Base-by-base conservation (phyloP, 2,329 filamentous ascomycete species). In the Dothistroma septosporum region DNA sequence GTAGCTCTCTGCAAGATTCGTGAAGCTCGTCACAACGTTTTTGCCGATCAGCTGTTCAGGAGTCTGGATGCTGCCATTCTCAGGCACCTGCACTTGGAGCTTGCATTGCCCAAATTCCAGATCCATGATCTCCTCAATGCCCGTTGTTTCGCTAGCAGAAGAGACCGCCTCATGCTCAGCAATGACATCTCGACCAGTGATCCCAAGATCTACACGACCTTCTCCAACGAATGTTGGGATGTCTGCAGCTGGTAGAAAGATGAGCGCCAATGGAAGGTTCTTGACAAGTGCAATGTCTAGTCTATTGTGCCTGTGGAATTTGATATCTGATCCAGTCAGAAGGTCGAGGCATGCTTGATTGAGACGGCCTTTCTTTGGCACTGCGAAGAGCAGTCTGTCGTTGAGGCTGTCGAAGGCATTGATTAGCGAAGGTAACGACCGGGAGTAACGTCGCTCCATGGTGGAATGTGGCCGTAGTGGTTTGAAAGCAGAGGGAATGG, bases 341-440 rank as follows among this genome's bases (percentile, higher is more conserved):
- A 99, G 87, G 75, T 97, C 92, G 55, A 99, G 85, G 58, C 90
- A 87, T 61, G 91, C 86, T 78, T 91, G 85, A 77, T 97, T 90
- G 58, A 99, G 87, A 59, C 94, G 90, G 66, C 94, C 94, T 88
- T 99, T 99, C 81, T 99, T 99, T 63, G 94, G 94, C n/a, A 99
- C 91, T 64, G 94, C 94, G 75, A 99, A 97, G 64, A 97, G 85
- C 60, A 97, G 84, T 67, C 94, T 89, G 73, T 93, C 92, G 82
- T 94, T 91, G 74, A 97, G 84, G 80, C 92, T 96, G 67, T 68
- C 70, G 59, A 73, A 58, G 21, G 70, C 60, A 73, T 76, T 72
- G 76, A 74, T 77, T 67, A 77, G 65, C 52, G 61, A 61, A 32
- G 68, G 66, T 69, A 75, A 37, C 72, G 76, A 61, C 54, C 66